Percentiles rank a stretch among this genome's conserved stretches.
Conservation (phyloP, 108 stramenopile genomes). For the Phaeodactylum tricornutum region DNA sequence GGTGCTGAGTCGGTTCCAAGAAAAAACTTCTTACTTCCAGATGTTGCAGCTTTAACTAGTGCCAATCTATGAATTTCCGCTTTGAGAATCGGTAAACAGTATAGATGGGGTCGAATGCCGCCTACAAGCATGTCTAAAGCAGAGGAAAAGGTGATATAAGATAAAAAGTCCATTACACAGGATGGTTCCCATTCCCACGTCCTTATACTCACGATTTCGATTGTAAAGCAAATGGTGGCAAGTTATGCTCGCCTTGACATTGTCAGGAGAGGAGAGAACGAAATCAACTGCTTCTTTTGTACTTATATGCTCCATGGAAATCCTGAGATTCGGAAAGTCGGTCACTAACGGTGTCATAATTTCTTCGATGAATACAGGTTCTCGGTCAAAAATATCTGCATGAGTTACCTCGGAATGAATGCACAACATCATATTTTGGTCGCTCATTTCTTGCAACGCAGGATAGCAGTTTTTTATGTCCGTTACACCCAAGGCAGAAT, state of each 20-base stretch:
- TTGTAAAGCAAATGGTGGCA: constrained; percentile 98
- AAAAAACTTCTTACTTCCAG: constrained; percentile 91
- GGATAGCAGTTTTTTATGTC: constrained; percentile 78
- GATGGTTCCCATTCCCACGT: no score
- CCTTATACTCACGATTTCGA: constrained; percentile 88
- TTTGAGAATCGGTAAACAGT: constrained; percentile 98
- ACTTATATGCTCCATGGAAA: constrained; percentile 96
- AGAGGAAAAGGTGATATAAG: neutral
- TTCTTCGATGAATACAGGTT: constrained; percentile 88
- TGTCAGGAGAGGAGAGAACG: constrained; percentile 59
- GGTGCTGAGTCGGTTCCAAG: constrained; percentile 98
- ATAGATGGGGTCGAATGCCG: constrained; percentile 95
- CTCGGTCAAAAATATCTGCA: constrained; percentile 95
- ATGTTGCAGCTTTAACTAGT: constrained; percentile 82
- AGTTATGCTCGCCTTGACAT: constrained; percentile 95
- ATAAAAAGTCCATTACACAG: neutral
- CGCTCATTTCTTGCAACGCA: constrained; percentile 78
- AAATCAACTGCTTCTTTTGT: constrained; percentile 91
- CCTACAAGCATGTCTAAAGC: constrained; percentile 66
- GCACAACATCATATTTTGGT: constrained; percentile 72
- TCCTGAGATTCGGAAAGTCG: constrained; percentile 81
- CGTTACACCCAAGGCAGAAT: constrained; percentile 92
- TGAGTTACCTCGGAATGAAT: constrained; percentile 97
- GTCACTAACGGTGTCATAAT: constrained; percentile 83
- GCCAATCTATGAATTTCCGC: constrained; percentile 90